Evolutionary conservation across 2,329 filamentous ascomycete species (phyloP), one percentile per base, ranked within the genome.

Genomic region (Penicillium sp.): DNA sequence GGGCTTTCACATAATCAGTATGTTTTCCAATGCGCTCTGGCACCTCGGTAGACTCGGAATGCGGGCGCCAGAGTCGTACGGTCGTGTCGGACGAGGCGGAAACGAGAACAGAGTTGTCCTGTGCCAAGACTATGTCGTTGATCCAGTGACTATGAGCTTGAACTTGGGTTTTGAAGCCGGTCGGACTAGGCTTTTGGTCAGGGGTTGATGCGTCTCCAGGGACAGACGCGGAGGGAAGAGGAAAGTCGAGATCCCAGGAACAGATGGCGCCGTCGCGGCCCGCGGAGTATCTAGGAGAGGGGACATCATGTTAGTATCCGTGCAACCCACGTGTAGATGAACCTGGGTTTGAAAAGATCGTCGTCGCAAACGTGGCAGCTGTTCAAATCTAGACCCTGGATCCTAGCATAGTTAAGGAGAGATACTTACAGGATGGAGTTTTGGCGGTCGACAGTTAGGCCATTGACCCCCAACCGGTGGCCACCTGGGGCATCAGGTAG

Each of bases 121-220:
- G 85, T 8, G 88, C 88, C 52, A 96, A 83, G 22, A 87, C 84
- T 60, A 97, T 90, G 73, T 96, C 92, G 76, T 96, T 97, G 77
- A 97, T 88, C 92, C 92, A 97, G 74, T 96, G 91, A 48, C 91
- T 96, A 73, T 97, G 92, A 9, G 92, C 91, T 71, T 89, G 87
- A 16, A 87, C 84, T 70, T 89, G 84, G 59, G 82, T 80, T 57
- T 82, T 79, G 66, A 85, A 83, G 3, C 78, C 78, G 16, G 83
- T 83, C 10, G 80, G 75, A 48, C 64, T 66, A 26, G 70, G 67
- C 43, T 71, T 68, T 35, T 63, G 43, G 22, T 46, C 56, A 36
- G 62, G 56, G 17, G 61, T 47, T 8, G 65, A 50, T 41, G 55
- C 50, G 5, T 73, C 51, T 63, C 65, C 56, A 19, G 63, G 56